phyloP scores from a whole-genome alignment of 257 asterid species.

The Thymus mandschuricus region DNA sequence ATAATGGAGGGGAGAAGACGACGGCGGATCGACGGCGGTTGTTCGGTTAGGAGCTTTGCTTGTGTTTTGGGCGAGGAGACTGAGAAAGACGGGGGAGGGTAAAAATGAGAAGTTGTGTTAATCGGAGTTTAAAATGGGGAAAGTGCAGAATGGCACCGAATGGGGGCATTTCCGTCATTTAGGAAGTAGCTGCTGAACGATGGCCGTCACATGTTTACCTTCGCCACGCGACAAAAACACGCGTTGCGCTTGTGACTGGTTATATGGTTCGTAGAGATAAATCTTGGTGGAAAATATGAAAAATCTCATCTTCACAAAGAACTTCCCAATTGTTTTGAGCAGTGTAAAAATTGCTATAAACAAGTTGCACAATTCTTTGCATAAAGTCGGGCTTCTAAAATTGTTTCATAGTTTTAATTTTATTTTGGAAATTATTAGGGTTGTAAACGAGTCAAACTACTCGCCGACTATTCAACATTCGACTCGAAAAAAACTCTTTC shows the following conservation, averaged over 20 bases:
- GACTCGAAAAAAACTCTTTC: no score
- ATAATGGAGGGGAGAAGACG: conserved; percentile 10
- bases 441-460: no score
- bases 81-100: conserved; percentile 24
- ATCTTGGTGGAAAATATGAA: no score
- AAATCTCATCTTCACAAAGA: no score
- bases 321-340: no score
- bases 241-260: not conserved
- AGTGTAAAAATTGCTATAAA: no score
- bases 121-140: conserved; percentile 2
- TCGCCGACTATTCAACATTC: no score
- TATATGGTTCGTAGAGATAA: no score
- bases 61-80: conserved; percentile 46
- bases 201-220: conserved; percentile 28
- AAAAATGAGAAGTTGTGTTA: conserved; percentile 12
- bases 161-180: conserved; percentile 33
- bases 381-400: no score
- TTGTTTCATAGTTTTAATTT: no score
- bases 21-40: conserved; percentile 37
- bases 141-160: not conserved
- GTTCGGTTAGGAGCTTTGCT: conserved; percentile 34
- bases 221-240: conserved; percentile 23
- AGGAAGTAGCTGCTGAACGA: not conserved
- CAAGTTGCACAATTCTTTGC: no score
- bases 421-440: no score